Conservation (phyloP, 2,329 filamentous ascomycete species). For the Sclerotinia nivalis region DNA sequence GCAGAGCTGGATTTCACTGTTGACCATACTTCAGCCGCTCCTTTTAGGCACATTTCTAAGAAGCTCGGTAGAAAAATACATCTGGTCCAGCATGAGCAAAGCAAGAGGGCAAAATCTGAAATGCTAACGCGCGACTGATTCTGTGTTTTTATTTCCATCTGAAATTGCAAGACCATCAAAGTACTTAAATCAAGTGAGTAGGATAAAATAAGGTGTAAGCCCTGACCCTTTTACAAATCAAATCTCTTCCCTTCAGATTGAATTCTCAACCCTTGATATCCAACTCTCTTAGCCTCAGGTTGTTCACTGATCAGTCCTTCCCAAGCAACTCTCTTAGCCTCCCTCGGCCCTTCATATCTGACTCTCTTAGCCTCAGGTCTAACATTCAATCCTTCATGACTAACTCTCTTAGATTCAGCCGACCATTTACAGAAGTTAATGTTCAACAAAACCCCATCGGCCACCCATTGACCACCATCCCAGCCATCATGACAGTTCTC, state of each 20-base stretch:
- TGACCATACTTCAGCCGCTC: not conserved
- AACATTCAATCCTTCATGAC: not conserved
- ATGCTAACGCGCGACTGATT: no score
- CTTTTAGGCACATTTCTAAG: not conserved
- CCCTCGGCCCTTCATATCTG: not conserved
- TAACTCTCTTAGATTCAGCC: not conserved
- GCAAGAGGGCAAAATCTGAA: not conserved
- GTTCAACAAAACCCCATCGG: not conserved
- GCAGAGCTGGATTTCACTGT: not conserved
- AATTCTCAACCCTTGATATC: not conserved
- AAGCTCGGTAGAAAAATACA: not conserved
- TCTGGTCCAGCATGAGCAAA: not conserved
- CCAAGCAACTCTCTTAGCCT: slow-evolving; percentile 1
- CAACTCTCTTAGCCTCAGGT: not conserved
- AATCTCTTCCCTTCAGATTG: not conserved
- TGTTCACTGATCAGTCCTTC: not conserved
- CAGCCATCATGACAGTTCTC: not conserved
- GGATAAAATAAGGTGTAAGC: not conserved
- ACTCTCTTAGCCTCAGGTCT: not conserved
- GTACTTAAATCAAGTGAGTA: no score
- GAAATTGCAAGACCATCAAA: not conserved
- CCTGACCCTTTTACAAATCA: not conserved
- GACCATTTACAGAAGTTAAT: not conserved
- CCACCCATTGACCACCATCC: not conserved
- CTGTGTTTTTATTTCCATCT: not conserved